These are phyloP conservation scores for Blumeriella jaapii DNA, from an alignment of 2,329 filamentous ascomycete species.

Conservation along the genomic window DNA sequence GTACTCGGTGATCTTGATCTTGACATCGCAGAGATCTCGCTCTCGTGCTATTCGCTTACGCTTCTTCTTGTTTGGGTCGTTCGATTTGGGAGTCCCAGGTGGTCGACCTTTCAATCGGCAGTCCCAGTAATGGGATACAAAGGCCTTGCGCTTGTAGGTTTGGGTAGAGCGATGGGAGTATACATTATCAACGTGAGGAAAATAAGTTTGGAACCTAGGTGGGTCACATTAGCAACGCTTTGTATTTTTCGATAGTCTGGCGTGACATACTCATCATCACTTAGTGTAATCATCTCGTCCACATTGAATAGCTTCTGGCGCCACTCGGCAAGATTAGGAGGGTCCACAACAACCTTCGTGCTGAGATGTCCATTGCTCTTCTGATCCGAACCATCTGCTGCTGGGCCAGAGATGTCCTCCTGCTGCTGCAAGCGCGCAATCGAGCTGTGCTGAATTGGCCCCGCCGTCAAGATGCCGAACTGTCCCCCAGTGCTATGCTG, in stretches of 20 bases:
- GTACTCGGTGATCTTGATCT: slow-evolving; percentile 78
- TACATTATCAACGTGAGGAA: slow-evolving; percentile 73
- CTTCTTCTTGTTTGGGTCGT: slow-evolving; percentile 73
- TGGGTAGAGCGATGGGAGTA: slow-evolving; percentile 78
- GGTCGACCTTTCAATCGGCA: slow-evolving; percentile 71
- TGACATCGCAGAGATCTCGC: slow-evolving; percentile 72
- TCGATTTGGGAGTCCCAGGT: slow-evolving; percentile 66
- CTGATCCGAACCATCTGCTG: slow-evolving; percentile 29
- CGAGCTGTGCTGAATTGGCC: slow-evolving; percentile 25
- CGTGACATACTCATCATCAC: slow-evolving; percentile 55
- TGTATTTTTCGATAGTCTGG: background rate
- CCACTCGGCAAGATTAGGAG: slow-evolving; percentile 58
- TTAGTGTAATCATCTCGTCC: slow-evolving; percentile 60
- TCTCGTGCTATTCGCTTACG: slow-evolving; percentile 65
- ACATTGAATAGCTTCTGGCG: slow-evolving; percentile 62
- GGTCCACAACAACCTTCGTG: slow-evolving; percentile 48
- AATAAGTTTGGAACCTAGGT: slow-evolving; percentile 63
- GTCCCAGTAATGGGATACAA: slow-evolving; percentile 76
- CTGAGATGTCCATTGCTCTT: slow-evolving; percentile 41
- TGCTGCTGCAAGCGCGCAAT: slow-evolving; percentile 29
- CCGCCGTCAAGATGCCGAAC: slow-evolving; percentile 36
- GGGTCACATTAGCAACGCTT: slow-evolving; percentile 1
- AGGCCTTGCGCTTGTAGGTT: slow-evolving; percentile 70
- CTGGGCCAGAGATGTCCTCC: slow-evolving; percentile 28
- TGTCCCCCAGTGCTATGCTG: slow-evolving; percentile 31